phyloP scores from a whole-genome alignment of 164 flowering plant genomes.

The grape (Vitis vinifera) region DNA sequence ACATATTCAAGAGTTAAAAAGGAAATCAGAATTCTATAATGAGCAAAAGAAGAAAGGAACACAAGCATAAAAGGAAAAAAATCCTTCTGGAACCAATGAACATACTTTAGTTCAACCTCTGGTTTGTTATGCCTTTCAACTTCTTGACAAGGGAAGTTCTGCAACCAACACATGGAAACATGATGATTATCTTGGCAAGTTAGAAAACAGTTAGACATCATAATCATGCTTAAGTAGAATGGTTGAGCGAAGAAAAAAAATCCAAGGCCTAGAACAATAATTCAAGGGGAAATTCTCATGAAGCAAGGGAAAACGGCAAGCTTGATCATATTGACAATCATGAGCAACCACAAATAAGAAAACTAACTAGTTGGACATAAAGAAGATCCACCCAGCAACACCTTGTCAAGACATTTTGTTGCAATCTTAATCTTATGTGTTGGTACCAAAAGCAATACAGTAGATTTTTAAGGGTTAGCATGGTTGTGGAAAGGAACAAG shows the following conservation, averaged over 20 bases:
- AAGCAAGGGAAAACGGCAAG: too few relatives aligned
- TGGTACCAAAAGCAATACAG: too few relatives aligned
- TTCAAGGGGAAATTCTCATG: neutral
- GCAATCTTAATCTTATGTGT: too few relatives aligned
- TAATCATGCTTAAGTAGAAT: constrained; percentile 1
- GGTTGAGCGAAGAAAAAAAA: neutral
- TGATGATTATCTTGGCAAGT: too few relatives aligned
- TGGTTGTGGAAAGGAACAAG: too few relatives aligned
- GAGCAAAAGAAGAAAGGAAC: neutral
- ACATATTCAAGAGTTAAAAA: neutral
- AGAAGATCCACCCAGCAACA: too few relatives aligned
- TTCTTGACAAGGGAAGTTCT: constrained; percentile 99
- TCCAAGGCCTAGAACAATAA: neutral
- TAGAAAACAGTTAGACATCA: neutral
- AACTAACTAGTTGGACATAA: too few relatives aligned
- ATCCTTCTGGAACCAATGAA: constrained; percentile 4
- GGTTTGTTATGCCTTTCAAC: constrained; percentile 99
- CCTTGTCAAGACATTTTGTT: too few relatives aligned
- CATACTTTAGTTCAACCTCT: constrained; percentile 95
- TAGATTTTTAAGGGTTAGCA: too few relatives aligned
- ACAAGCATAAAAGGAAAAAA: neutral
- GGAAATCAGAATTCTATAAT: neutral
- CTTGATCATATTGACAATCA: neutral
- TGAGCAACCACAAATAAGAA: too few relatives aligned
- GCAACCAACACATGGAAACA: constrained; percentile 28